Evolutionary conservation across 2,329 filamentous ascomycete species (phyloP).

Genomic region (Thermomyces lanuginosus): DNA sequence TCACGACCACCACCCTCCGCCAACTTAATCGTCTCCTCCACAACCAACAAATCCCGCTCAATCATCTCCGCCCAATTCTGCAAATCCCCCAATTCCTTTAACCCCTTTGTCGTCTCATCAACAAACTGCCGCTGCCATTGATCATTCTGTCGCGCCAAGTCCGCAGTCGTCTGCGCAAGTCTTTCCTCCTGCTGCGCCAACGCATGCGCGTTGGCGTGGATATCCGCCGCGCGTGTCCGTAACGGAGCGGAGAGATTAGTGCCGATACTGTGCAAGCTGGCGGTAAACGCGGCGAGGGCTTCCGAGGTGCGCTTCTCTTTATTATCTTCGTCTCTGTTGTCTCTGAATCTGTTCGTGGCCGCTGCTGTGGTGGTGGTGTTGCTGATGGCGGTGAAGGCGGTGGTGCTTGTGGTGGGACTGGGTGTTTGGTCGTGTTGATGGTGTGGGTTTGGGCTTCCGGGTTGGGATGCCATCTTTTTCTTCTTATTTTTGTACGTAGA

Average conservation of each 20-base stretch:
- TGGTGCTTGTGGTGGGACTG: no score
- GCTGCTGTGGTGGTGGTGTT: conserved; percentile 5
- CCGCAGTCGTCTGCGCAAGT: conserved; percentile 33
- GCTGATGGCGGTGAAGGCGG: no score
- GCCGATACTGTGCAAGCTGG: conserved; percentile 27
- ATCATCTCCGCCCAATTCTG: conserved; percentile 51
- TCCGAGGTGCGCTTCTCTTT: conserved; percentile 25
- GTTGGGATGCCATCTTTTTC: no score
- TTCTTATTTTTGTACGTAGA: no score
- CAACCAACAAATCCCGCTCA: conserved; percentile 31
- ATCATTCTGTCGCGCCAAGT: conserved; percentile 36
- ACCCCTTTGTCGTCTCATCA: conserved; percentile 37
- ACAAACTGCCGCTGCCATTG: conserved; percentile 39
- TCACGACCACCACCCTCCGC: conserved; percentile 11
- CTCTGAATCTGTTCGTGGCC: conserved; percentile 3
- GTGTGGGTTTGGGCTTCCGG: no score
- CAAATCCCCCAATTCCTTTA: conserved; percentile 48
- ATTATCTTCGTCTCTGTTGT: no score
- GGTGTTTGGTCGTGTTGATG: no score
- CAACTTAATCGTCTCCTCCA: conserved; percentile 27
- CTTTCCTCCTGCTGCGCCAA: conserved; percentile 41
- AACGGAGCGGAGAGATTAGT: conserved; percentile 37
- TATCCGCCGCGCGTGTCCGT: conserved; percentile 36
- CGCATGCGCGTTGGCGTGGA: conserved; percentile 39
- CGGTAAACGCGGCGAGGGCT: conserved; percentile 29